Conservation (phyloP, 225 moss, liverwort and hornwort species). For the Anthoceros angustus region DNA sequence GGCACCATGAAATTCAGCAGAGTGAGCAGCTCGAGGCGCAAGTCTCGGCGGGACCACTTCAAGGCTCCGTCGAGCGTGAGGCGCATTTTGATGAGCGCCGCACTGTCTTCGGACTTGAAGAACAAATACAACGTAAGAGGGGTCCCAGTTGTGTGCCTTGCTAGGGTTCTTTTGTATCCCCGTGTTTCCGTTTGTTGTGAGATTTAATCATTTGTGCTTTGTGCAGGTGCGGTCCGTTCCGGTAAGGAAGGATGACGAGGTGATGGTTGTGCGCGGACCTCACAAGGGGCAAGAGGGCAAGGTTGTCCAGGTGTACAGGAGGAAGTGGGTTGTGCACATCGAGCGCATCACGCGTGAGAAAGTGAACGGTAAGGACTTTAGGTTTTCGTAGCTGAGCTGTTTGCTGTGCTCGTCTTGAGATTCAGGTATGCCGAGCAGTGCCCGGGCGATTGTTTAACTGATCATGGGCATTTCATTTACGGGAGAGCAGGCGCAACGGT, state of each 20-base stretch:
- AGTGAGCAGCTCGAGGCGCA: slow-evolving; percentile 43
- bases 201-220: neutral
- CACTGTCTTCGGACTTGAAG: slow-evolving; percentile 47
- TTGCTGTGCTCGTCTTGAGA: neutral
- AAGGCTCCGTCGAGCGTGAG: slow-evolving; percentile 31
- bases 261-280: slow-evolving; percentile 57
- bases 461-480: no score
- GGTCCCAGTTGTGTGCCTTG: slow-evolving; percentile 4
- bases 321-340: slow-evolving; percentile 51
- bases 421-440: no score
- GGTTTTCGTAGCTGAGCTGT: neutral
- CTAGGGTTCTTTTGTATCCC: neutral
- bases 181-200: neutral
- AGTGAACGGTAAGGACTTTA: slow-evolving; percentile 27
- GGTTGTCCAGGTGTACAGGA: slow-evolving; percentile 45
- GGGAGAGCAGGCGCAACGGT: slow-evolving; percentile 59
- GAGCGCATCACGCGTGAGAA: slow-evolving; percentile 55
- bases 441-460: no score
- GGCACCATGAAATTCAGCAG: neutral
- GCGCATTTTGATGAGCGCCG: slow-evolving; percentile 32
- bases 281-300: slow-evolving; percentile 69
- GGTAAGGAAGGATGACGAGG: slow-evolving; percentile 71
- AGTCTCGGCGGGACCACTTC: slow-evolving; percentile 30
- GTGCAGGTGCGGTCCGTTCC: slow-evolving; percentile 35
- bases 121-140: slow-evolving; percentile 48